Base-by-base conservation (phyloP, 2,329 filamentous ascomycete genomes). In the Aspergillus felis region DNA sequence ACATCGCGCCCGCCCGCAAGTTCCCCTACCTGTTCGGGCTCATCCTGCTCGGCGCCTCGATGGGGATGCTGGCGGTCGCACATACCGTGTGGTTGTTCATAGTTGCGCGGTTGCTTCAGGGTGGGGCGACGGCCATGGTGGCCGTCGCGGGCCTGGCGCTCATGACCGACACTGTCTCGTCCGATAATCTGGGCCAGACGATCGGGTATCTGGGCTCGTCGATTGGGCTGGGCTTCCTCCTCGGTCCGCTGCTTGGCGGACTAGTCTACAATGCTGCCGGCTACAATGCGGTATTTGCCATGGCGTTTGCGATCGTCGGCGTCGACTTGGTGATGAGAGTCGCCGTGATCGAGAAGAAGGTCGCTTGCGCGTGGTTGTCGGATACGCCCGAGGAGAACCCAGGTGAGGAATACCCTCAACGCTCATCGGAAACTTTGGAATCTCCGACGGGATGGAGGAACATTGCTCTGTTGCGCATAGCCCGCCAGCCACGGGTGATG, bases 341-440 rank as follows among this genome's bases (percentile, higher is more conserved):
- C 0, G 67, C 84, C 4, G 77, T 88, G 53, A 78, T 88, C n/a
- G 86, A 88, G 70, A 86, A 85, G 70, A 85, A 83, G 66, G 77
- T 79, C 1, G 84, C 84, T 3, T 61, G 61, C 12, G 63, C 68
- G 22, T 70, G 74, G 50, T 50, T 22, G 14, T 51, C 49, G 25
- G 49, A 20, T 32, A 20, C n/a, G 3, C 10, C 24, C 8, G 27
- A 32, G 12, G 22, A 50, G 9, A 35, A 10, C 3, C 8, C 27
- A 24, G 27, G 12, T 44, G n/a, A 44, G n/a, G 32, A 3, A 35
- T 35, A 5, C 47, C n/a, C 47, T 27, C 14, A 74, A 74, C 6
- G 77, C 17, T 77, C 62, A 69, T 78, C 12, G 78, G 82, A 65
- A 79, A 35, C 80, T 6, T 57, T 65, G 14, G 58, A 76, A 54